Evolutionary conservation across 148 eudicot species (phyloP), one percentile per base, ranked within the genome.

Genomic region (Tetragonia tetragonoides): DNA sequence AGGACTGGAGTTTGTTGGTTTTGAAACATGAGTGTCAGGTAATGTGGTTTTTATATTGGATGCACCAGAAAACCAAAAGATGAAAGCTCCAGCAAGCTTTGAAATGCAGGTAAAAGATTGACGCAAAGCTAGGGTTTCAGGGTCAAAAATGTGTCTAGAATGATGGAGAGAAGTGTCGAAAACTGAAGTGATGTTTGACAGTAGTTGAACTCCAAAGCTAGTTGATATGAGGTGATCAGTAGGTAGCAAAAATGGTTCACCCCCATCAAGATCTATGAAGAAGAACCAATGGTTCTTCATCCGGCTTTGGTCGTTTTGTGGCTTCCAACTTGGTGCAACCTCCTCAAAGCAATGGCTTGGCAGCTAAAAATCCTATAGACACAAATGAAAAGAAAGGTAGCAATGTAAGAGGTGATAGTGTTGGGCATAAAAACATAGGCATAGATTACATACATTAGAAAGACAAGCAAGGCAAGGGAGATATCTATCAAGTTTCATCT

Each of bases 21-120:
- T 59, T 20, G 84, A 83, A 78, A 54, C 75, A 70, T 67, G 66
- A 41, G 75, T 66, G 46, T 87, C 87, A 9, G 59, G 72, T 21
- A 84, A 39, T 23, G 68, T 83, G 47, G 41, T 37, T 47, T 74
- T 76, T 41, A 77, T 78, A 39, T 74, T 86, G 72, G 87, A 80
- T 44, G 86, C 79, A 76, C 86, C 71, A 18, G 89, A 85, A 85
- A 81, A 85, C 87, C 89, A 85, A 72, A 87, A 59, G 17, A 85
- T 44, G 59, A 87, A 49, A 47, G 88, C 90, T 38, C 85, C 92
- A 5, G 94, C 75, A 77, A 88, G 83, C 80, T 87, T 91, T 67
- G 94, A 83, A 68, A 93, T 66, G 79, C 87, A 82, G 69, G 59
- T 83, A 39, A 84, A 85, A 70, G 90, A 83, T 74, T 87, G 85